Evolutionary conservation across 768 basidiomycete species (phyloP).

Genomic region (Hebeloma cylindrosporum): DNA sequence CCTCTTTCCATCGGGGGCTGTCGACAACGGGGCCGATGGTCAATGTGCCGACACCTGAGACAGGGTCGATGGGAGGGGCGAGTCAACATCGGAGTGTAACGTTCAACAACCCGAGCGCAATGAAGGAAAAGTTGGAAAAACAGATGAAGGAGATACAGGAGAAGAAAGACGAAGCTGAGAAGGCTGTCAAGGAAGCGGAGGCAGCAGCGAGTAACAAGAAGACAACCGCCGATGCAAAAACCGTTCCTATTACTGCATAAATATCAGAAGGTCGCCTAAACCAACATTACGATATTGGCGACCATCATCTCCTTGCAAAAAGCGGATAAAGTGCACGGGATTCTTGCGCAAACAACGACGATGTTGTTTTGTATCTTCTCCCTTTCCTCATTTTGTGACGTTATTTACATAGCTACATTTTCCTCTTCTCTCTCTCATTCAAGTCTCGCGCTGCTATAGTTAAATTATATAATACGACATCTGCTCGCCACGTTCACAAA

Average conservation of each 20-base stretch:
- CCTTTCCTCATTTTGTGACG: too few relatives aligned
- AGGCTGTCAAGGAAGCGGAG: constrained; percentile 66
- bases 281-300: too few relatives aligned
- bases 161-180: constrained; percentile 60
- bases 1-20: constrained; percentile 78
- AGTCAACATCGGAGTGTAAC: constrained; percentile 71
- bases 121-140: constrained; percentile 43
- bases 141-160: constrained; percentile 66
- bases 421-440: constrained; percentile 9
- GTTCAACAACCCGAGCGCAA: constrained; percentile 55
- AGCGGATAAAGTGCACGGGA: too few relatives aligned
- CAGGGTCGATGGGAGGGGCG: constrained; percentile 61
- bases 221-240: constrained; percentile 53
- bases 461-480: constrained; percentile 9
- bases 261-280: neutral
- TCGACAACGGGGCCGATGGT: constrained; percentile 60
- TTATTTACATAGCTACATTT: constrained; percentile 23
- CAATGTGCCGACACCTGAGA: constrained; percentile 58
- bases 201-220: constrained; percentile 55
- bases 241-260: constrained; percentile 47
- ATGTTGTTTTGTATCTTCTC: too few relatives aligned
- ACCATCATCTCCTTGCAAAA: neutral
- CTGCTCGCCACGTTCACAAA: constrained; percentile 8
- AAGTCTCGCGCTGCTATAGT: constrained; percentile 11
- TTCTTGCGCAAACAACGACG: too few relatives aligned